These are phyloP conservation scores for Corynespora cassiicola DNA, from an alignment of 2,329 filamentous ascomycete species.

Conservation along the genomic window DNA sequence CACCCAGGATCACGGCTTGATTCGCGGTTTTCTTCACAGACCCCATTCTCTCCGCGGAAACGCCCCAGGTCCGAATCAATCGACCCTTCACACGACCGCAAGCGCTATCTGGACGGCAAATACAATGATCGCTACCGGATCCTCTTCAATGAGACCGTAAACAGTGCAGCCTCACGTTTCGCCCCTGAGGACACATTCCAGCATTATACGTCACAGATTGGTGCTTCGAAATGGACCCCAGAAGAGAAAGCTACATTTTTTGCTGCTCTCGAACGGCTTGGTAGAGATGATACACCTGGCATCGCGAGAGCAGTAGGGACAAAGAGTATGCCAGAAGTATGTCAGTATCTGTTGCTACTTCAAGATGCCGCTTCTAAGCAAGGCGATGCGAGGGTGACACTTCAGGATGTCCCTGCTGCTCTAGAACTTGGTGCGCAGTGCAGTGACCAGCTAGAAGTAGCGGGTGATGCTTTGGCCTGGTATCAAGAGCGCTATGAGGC, in stretches of 20 bases:
- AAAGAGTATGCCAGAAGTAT: conserved; percentile 78
- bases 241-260: conserved; percentile 77
- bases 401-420: conserved; percentile 71
- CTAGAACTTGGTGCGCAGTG: conserved; percentile 73
- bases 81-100: conserved; percentile 20
- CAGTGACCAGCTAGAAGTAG: conserved; percentile 69
- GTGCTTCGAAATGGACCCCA: conserved; percentile 72
- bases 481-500: conserved; percentile 71
- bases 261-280: conserved; percentile 67
- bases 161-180: conserved; percentile 23
- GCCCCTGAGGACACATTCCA: conserved; percentile 8
- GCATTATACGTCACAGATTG: conserved; percentile 64
- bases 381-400: conserved; percentile 44
- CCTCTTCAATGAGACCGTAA: conserved; percentile 41
- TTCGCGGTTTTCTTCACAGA: conserved; percentile 3
- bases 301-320: conserved; percentile 70
- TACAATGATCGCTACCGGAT: conserved; percentile 54
- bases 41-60: conserved; percentile 27
- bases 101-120: conserved; percentile 41
- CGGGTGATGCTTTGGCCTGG: conserved; percentile 69
- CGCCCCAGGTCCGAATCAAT: conserved; percentile 28
- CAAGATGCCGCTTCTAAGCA: conserved; percentile 54
- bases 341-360: conserved; percentile 71
- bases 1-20: neutral
- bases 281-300: conserved; percentile 65